Percentiles rank a stretch among this genome's conserved stretches.
Conservation (phyloP, 1,139 yeast species). For the Arxiozyma bovina region DNA sequence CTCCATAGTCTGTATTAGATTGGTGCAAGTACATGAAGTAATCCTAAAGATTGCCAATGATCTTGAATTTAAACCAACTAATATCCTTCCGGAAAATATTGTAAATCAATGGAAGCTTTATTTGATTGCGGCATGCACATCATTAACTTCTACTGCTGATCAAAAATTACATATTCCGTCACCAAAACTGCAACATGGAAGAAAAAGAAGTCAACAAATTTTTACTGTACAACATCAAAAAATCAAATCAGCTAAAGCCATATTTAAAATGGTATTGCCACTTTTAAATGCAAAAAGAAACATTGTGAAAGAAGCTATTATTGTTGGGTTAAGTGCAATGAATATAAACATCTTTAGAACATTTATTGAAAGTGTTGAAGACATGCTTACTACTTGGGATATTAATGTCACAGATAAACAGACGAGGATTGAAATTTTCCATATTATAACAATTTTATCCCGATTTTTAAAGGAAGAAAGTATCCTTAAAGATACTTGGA, state of each 20-base stretch:
- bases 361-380: slow-evolving; percentile 68
- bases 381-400: slow-evolving; percentile 54
- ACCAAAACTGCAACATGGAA: slow-evolving; percentile 29
- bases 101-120: slow-evolving; percentile 86
- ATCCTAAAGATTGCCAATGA: slow-evolving; percentile 56
- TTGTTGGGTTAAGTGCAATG: slow-evolving; percentile 77
- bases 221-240: slow-evolving; percentile 81
- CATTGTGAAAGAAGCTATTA: slow-evolving; percentile 74
- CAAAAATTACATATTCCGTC: slow-evolving; percentile 59
- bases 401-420: slow-evolving; percentile 33
- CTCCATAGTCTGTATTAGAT: slow-evolving; percentile 79
- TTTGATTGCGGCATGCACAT: slow-evolving; percentile 84
- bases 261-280: slow-evolving; percentile 82
- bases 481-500: slow-evolving; percentile 59
- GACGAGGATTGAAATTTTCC: slow-evolving; percentile 68
- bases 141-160: slow-evolving; percentile 82
- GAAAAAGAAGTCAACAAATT: slow-evolving; percentile 64
- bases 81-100: slow-evolving; percentile 59
- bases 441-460: slow-evolving; percentile 64
- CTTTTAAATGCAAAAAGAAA: slow-evolving; percentile 63
- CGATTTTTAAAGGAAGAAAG: slow-evolving; percentile 47
- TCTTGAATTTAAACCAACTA: slow-evolving; percentile 23
- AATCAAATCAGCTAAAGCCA: slow-evolving; percentile 84
- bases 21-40: slow-evolving; percentile 83
- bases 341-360: slow-evolving; percentile 84